Conservation (phyloP, 768 basidiomycete species). For the Multifurca ochricompacta region DNA sequence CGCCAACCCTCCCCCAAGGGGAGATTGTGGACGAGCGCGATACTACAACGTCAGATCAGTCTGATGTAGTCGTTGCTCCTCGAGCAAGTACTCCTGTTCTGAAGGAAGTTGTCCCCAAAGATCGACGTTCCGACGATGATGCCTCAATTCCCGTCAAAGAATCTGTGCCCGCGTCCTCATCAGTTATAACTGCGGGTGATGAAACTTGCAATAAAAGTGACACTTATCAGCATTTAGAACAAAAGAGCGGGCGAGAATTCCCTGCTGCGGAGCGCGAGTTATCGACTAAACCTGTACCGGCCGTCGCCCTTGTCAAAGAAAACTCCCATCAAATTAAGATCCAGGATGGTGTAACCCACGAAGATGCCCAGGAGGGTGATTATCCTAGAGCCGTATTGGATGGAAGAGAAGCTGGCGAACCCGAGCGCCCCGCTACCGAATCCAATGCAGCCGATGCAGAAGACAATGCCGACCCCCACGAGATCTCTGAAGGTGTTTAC, state of each 20-base stretch:
- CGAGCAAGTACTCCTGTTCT: neutral
- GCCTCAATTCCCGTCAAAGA: neutral
- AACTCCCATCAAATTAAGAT: neutral
- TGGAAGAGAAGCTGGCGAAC: neutral
- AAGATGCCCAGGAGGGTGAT: neutral
- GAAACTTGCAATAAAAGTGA: neutral
- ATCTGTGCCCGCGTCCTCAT: neutral
- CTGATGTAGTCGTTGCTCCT: neutral
- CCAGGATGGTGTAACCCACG: neutral
- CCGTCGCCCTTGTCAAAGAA: neutral
- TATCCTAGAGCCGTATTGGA: neutral
- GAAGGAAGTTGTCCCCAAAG: neutral
- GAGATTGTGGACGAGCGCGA: neutral
- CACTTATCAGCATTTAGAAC: neutral
- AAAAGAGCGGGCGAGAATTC: neutral
- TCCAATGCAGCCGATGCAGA: neutral
- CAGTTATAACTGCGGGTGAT: neutral
- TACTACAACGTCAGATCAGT: neutral
- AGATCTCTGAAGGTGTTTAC: slow-evolving; percentile 42
- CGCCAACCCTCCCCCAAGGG: neutral
- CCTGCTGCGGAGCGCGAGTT: neutral
- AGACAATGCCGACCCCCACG: slow-evolving; percentile 12
- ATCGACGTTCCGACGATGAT: neutral
- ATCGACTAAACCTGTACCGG: neutral
- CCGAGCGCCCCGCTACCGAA: neutral